Evolutionary conservation across 129 eudicot genomes (phyloP).

Genomic region (Lonicera japonica): DNA sequence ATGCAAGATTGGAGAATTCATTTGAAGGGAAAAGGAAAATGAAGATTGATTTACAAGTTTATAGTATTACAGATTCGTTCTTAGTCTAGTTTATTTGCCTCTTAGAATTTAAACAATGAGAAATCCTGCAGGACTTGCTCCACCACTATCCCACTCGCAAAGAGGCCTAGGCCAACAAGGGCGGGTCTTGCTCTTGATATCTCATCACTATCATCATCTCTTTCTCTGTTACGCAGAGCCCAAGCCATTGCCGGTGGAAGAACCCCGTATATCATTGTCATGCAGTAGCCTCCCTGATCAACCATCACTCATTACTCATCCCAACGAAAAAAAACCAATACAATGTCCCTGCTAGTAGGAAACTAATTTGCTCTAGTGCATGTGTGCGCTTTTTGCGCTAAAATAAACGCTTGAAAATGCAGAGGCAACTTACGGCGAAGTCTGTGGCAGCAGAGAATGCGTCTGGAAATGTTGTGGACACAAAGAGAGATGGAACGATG

Average conservation of each 20-base stretch:
- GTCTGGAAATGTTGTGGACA: slow-evolving; percentile 63
- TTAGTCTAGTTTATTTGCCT: neutral
- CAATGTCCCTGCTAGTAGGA: no score
- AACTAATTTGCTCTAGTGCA: no score
- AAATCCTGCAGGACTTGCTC: slow-evolving; percentile 68
- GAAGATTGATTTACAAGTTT: neutral
- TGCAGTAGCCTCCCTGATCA: slow-evolving; percentile 90
- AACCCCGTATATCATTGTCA: slow-evolving; percentile 77
- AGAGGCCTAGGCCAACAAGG: slow-evolving; percentile 58
- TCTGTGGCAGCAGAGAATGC: slow-evolving; percentile 85
- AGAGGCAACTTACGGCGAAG: slow-evolving; percentile 61
- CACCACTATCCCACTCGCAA: slow-evolving; percentile 53
- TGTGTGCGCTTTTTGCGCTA: neutral
- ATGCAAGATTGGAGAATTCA: neutral
- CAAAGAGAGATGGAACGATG: slow-evolving; percentile 59
- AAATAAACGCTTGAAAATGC: neutral
- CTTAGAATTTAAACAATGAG: slow-evolving; percentile 25
- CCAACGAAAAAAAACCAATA: no score
- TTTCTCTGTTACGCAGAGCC: slow-evolving; percentile 41
- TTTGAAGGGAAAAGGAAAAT: neutral
- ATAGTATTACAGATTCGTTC: neutral
- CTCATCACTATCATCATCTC: slow-evolving; percentile 11
- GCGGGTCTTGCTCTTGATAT: slow-evolving; percentile 38
- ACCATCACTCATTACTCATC: neutral
- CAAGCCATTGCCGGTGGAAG: slow-evolving; percentile 93